Conservation (phyloP, 78 protist genomes). For the Dictyostelium purpureum region DNA sequence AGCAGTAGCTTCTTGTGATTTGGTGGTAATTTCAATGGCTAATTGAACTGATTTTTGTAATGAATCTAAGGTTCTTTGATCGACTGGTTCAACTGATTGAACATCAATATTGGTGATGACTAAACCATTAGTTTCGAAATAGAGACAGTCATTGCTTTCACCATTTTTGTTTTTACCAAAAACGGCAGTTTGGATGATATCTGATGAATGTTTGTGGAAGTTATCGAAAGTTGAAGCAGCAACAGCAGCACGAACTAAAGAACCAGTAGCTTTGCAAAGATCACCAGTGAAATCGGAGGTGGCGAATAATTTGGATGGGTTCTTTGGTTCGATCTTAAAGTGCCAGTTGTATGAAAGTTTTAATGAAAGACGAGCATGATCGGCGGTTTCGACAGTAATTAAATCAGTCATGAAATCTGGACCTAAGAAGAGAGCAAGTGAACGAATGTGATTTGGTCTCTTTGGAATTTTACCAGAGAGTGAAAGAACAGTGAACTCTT, state of each 20-base stretch:
- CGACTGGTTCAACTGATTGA: constrained; percentile 93
- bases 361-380: constrained; percentile 90
- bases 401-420: constrained; percentile 95
- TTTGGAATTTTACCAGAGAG: constrained; percentile 90
- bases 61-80: constrained; percentile 88
- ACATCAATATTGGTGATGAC: constrained; percentile 90
- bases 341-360: constrained; percentile 92
- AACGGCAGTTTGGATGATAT: constrained; percentile 87
- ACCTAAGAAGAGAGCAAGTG: constrained; percentile 86
- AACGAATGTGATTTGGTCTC: constrained; percentile 74
- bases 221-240: constrained; percentile 85
- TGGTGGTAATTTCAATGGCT: constrained; percentile 94
- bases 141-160: constrained; percentile 23
- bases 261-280: constrained; percentile 89
- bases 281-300: constrained; percentile 91
- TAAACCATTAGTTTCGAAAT: constrained; percentile 82
- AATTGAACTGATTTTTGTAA: constrained; percentile 91
- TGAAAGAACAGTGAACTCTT: constrained; percentile 89
- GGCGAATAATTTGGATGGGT: constrained; percentile 76
- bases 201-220: constrained; percentile 88
- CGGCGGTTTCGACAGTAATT: constrained; percentile 90
- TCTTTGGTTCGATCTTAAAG: constrained; percentile 66
- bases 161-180: constrained; percentile 79
- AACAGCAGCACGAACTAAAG: constrained; percentile 88
- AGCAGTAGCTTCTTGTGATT: constrained; percentile 93